Evolutionary conservation across 2,329 filamentous ascomycete species (phyloP).

Genomic region (Drechslerella dactyloides): DNA sequence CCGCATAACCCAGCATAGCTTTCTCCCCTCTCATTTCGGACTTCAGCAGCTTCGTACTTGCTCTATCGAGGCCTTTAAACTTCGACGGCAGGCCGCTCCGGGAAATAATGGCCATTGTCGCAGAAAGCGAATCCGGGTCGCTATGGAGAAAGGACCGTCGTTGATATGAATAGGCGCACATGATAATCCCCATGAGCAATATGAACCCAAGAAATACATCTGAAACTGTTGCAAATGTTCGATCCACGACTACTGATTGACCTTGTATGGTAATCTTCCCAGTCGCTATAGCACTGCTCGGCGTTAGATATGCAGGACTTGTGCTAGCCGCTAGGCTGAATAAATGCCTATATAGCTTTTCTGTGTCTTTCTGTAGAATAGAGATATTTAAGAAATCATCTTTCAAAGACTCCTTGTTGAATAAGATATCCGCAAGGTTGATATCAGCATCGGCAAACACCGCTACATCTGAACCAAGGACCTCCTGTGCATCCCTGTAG

Average conservation of each 20-base stretch:
- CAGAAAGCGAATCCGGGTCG: slow-evolving; percentile 26
- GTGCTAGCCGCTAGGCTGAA: slow-evolving; percentile 23
- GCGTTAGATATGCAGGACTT: slow-evolving; percentile 11
- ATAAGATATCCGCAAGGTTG: slow-evolving; percentile 3
- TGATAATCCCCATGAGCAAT: slow-evolving; percentile 2
- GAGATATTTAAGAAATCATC: background rate
- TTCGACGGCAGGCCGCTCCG: slow-evolving; percentile 6
- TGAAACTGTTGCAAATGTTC: slow-evolving; percentile 23
- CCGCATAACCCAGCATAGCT: slow-evolving; percentile 1
- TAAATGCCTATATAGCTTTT: slow-evolving; percentile 9
- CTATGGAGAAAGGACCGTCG: background rate
- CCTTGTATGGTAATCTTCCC: background rate
- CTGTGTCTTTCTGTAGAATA: slow-evolving; percentile 2
- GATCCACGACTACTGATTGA: slow-evolving; percentile 11
- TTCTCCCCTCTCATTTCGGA: background rate
- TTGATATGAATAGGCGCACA: slow-evolving; percentile 24
- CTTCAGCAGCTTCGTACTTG: slow-evolving; percentile 10
- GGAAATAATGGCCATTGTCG: slow-evolving; percentile 12
- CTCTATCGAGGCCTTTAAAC: slow-evolving; percentile 12
- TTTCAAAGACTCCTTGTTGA: background rate
- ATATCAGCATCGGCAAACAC: slow-evolving; percentile 9
- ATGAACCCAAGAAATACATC: slow-evolving; percentile 10
- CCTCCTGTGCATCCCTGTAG: background rate
- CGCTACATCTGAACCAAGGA: slow-evolving; percentile 20
- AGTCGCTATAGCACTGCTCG: background rate